phyloP scores from a whole-genome alignment of 441 rosid genomes.

The Gossypium gossypioides region DNA sequence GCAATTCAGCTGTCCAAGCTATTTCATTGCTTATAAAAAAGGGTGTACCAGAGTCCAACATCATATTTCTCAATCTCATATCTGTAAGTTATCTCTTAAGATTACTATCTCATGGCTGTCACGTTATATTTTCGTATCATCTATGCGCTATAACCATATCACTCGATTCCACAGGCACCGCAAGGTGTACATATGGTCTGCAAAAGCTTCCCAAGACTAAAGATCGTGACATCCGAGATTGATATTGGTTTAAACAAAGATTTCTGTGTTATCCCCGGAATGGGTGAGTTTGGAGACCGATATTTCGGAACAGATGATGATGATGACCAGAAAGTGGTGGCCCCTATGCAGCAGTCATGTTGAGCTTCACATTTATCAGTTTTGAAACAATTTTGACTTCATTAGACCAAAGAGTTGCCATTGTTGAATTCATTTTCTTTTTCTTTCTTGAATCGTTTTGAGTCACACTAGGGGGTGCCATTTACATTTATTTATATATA shows the following conservation, averaged over 20 bases:
- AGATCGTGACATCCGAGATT: constrained; percentile 93
- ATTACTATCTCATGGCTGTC: neutral
- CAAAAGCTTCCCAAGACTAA: constrained; percentile 76
- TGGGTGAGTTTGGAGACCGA: constrained; percentile 97
- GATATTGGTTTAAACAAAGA: constrained; percentile 72
- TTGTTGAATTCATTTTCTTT: neutral
- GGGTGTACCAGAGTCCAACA: constrained; percentile 88
- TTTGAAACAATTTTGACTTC: constrained; percentile 37
- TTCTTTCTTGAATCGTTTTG: neutral
- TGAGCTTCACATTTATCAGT: constrained; percentile 16
- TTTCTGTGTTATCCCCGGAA: constrained; percentile 84
- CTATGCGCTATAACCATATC: neutral
- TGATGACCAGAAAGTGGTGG: constrained; percentile 28
- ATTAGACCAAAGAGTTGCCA: constrained; percentile 8
- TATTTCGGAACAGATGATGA: constrained; percentile 92
- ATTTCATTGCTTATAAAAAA: constrained; percentile 71
- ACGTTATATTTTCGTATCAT: neutral
- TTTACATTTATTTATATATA: neutral
- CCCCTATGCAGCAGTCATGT: constrained; percentile 4
- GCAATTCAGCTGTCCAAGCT: constrained; percentile 92
- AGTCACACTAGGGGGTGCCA: neutral
- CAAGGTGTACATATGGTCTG: constrained; percentile 97
- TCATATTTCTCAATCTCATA: constrained; percentile 87
- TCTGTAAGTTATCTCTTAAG: constrained; percentile 43
- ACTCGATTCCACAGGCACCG: constrained; percentile 60